A percentile compares a stretch with the other conserved stretches of the same genome.
phyloP scores from a whole-genome alignment of 78 protist species.

The Dictyostelium discoideum region DNA sequence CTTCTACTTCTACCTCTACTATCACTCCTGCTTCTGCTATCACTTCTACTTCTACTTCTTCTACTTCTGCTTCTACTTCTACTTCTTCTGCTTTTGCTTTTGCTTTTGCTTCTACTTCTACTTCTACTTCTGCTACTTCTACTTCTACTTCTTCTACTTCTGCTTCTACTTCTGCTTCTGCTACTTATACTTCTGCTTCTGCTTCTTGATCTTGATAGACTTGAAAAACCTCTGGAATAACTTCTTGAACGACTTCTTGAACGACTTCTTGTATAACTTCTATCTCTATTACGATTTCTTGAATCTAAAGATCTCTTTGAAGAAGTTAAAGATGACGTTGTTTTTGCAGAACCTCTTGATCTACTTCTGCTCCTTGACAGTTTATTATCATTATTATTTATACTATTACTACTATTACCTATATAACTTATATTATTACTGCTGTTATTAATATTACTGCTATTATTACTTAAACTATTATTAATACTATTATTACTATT shows the following conservation, averaged over 20 bases:
- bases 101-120: conserved; percentile 11
- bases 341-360: not conserved
- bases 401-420: not conserved
- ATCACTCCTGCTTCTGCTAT: conserved; percentile 2
- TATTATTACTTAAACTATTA: not conserved
- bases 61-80: not conserved
- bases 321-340: not conserved
- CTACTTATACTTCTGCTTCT: conserved; percentile 26
- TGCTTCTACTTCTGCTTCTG: not conserved
- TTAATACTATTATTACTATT: not conserved
- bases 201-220: not conserved
- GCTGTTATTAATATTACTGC: not conserved
- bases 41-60: not conserved
- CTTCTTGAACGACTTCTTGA: conserved; percentile 6
- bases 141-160: not conserved
- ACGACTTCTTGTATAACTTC: not conserved
- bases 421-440: not conserved
- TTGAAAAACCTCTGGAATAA: not conserved
- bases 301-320: not conserved
- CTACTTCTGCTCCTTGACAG: not conserved
- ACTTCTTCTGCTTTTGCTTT: not conserved
- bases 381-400: not conserved
- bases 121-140: conserved; percentile 18
- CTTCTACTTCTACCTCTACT: conserved; percentile 6
- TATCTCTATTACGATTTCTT: not conserved